A percentile compares a stretch with the other conserved stretches of the same genome.
Conservation (phyloP, 441 rosid genomes). For the Euphorbia celastroides region DNA sequence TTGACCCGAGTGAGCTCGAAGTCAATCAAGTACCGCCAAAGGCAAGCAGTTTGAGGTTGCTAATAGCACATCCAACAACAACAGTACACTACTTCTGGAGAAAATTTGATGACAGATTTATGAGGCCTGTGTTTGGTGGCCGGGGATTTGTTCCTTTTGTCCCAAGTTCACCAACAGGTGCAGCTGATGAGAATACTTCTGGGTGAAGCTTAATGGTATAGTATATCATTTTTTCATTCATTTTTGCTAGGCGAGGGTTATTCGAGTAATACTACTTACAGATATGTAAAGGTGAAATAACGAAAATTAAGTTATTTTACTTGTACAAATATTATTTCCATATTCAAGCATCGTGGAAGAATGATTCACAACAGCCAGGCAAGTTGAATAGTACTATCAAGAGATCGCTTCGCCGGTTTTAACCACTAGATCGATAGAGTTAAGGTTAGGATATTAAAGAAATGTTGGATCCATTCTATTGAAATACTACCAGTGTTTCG, state of each 20-base stretch:
- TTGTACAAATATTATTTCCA: too few relatives aligned
- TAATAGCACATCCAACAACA: slow-evolving; percentile 41
- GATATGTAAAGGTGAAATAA: too few relatives aligned
- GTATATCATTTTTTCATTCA: neutral
- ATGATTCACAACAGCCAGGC: too few relatives aligned
- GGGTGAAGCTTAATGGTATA: neutral
- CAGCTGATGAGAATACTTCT: slow-evolving; percentile 29
- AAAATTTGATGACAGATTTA: slow-evolving; percentile 56
- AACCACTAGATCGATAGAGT: too few relatives aligned
- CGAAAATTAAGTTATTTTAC: too few relatives aligned
- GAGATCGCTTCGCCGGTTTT: too few relatives aligned
- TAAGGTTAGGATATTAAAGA: too few relatives aligned
- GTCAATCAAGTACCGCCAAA: slow-evolving; percentile 12
- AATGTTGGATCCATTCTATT: too few relatives aligned
- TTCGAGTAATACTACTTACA: too few relatives aligned
- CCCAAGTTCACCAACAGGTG: slow-evolving; percentile 73
- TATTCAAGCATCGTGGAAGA: too few relatives aligned
- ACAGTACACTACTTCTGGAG: slow-evolving; percentile 66
- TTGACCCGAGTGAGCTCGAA: slow-evolving; percentile 28
- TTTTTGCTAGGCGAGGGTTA: neutral
- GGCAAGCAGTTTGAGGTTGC: slow-evolving; percentile 40
- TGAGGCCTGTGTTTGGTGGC: slow-evolving; percentile 77
- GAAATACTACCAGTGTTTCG: too few relatives aligned
- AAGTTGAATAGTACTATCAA: too few relatives aligned
- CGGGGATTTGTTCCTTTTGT: slow-evolving; percentile 75